Percentiles rank a stretch among this genome's conserved stretches.
Conservation (phyloP, 495 filamentous ascomycete genomes). For the Penicillium cataractarum region DNA sequence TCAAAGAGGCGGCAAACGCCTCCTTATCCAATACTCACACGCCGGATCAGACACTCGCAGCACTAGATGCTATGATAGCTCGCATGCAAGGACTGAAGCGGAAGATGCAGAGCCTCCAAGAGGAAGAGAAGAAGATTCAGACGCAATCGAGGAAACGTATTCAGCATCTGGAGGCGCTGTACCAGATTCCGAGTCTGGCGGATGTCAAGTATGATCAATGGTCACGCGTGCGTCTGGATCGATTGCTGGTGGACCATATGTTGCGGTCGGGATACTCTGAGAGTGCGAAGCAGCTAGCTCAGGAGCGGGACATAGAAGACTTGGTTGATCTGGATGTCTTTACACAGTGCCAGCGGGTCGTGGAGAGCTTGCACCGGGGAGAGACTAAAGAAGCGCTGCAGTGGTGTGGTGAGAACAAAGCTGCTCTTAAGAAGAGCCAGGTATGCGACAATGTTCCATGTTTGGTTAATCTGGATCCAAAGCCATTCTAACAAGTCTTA, state of each 20-base stretch:
- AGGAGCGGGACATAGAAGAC: slow-evolving; percentile 70
- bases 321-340: slow-evolving; percentile 91
- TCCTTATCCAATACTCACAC: slow-evolving; percentile 62
- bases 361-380: slow-evolving; percentile 67
- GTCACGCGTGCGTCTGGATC: slow-evolving; percentile 78
- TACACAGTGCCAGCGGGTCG: slow-evolving; percentile 76
- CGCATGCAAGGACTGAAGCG: slow-evolving; percentile 84
- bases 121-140: slow-evolving; percentile 76
- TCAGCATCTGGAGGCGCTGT: slow-evolving; percentile 76
- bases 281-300: slow-evolving; percentile 74
- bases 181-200: slow-evolving; percentile 76
- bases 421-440: slow-evolving; percentile 79
- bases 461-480: no score
- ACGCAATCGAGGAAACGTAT: slow-evolving; percentile 75
- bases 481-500: neutral
- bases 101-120: slow-evolving; percentile 76
- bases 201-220: slow-evolving; percentile 95
- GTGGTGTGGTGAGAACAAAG: slow-evolving; percentile 93
- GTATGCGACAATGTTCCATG: slow-evolving; percentile 51
- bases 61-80: slow-evolving; percentile 80
- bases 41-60: slow-evolving; percentile 70
- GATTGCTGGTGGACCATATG: slow-evolving; percentile 88
- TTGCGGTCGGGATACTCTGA: slow-evolving; percentile 79
- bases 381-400: slow-evolving; percentile 76
- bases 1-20: slow-evolving; percentile 70